Base-by-base conservation (phyloP, 192 early-diverging fungal species). In the Tieghemiomyces parasiticus region DNA sequence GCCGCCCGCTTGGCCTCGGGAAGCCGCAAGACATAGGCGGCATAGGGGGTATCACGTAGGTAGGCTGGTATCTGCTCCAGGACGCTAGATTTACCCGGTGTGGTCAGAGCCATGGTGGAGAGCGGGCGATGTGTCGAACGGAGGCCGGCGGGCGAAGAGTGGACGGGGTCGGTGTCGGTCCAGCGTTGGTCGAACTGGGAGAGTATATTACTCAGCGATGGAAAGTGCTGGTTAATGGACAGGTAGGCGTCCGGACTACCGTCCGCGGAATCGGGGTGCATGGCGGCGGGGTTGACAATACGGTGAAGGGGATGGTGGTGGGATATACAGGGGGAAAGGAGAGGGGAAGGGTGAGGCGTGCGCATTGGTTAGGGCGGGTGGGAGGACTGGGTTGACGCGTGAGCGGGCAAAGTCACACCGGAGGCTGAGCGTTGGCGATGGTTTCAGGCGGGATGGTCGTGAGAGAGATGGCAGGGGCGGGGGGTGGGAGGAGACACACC, bases 1-100 rank as follows among this genome's bases (percentile, higher is more conserved):
- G 54, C 9, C 29, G 30, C 20, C 13, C 54, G 54, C 34, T 56
- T 56, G 54, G 3, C 29, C 33, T 56, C 54, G 54, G 54, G 54
- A 24, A 31, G 29, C 10, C 54, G 54, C 33, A 56, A 14, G 13
- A 56, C 6, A 16, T n/a, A 35, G 19, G 9, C 31, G 30, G 54
- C 54, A 24, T 56, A 56, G 33, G 54, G 54, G 4, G 54, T 56
- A 12, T 56, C 16, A 10, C 54, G 32, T 24, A 56, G 30, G 24
- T 56, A 56, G 24, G 30, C 30, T 29, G 54, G 54, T 19, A 56
- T 9, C 20, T 34, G 28, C 16, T 56, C 24, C 13, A 56, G 54
- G 1, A 56, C 64, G 24, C 54, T 10, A 12, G 19, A 16, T 34
- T 2, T 13, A 29, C 20, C 29, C 29, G 13, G 20, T 26, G 14